Base-by-base conservation (phyloP, 768 basidiomycete species). In the Lactarius psammicola region DNA sequence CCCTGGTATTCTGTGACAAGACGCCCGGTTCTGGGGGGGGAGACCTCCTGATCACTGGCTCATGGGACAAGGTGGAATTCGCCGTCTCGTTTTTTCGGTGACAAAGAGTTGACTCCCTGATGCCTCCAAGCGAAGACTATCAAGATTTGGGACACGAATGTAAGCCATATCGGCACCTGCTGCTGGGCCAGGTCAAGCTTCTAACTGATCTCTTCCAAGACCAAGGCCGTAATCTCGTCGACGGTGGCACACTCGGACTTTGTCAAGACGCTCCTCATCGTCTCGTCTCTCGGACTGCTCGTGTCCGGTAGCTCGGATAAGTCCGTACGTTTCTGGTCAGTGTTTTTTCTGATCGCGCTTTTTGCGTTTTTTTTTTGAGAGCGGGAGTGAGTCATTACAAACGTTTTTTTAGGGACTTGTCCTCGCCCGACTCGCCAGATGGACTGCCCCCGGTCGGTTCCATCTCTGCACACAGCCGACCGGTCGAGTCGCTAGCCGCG, bases 291-390 rank as follows among this genome's bases (percentile, higher is more conserved):
- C 9, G 76, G 79, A 11, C 76, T 98, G 6, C 79, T 98, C 38
- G 80, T 95, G 18, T 95, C 95, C 1, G 90, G 90, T 31, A 86
- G 94, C 51, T 96, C 96, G 2, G 96, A 99, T 76, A 94, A 95
- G 72, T 83, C 86, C 30, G 79, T 96, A 31, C 84, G 92, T 66
- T 81, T 97, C 71, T 98, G 95, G 95, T 94, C 75, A 64, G 83
- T 76, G n/a, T 4, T 26, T 46, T 49, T 49, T 0, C 23, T 26
- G 46, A 23, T 51, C 26, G 10, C n/a, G 20, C 49, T 15, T 10
- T 13, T 51, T 36, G 11, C 34, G 34, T 38, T 51, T 51, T 23
- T 26, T 51, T 23, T 34, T 53, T 36, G 42, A 40, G 23, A 20
- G 9, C 28, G 13, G 31, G n/a, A 23, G 17, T 20, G 65, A 46